Conservation (phyloP, 208 protist species). For the Trypanosoma mega region DNA sequence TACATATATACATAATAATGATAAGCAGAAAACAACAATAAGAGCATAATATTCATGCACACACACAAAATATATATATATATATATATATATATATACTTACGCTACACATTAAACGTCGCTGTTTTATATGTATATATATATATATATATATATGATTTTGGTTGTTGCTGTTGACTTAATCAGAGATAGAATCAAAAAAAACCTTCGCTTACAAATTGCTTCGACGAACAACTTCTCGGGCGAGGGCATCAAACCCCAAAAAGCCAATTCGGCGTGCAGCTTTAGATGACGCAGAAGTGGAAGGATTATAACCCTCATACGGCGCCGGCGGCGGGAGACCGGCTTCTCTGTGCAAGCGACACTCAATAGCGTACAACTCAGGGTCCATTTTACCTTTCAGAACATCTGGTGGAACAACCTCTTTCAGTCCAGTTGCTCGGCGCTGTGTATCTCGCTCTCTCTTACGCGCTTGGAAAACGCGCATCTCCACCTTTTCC, state of each 20-base stretch:
- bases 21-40: no score
- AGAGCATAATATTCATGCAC: no score
- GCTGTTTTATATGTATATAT: conserved; percentile 10
- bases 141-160: conserved; percentile 1
- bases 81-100: no score
- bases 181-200: no score
- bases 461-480: conserved; percentile 62
- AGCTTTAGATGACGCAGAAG: background rate
- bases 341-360: conserved; percentile 75
- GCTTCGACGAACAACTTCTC: conserved; percentile 32
- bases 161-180: no score
- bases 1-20: no score
- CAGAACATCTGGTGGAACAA: conserved; percentile 55
- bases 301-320: conserved; percentile 32
- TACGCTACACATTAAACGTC: no score
- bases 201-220: background rate
- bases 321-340: conserved; percentile 70
- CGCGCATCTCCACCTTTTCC: conserved; percentile 80
- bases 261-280: conserved; percentile 74
- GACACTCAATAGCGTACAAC: conserved; percentile 81
- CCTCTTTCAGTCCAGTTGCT: conserved; percentile 29
- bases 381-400: conserved; percentile 71
- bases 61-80: no score
- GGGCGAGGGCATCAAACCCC: conserved; percentile 53
- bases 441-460: conserved; percentile 35